Evolutionary conservation across 257 asterid genomes (phyloP).

Genomic region (Capsicum rhomboideum): DNA sequence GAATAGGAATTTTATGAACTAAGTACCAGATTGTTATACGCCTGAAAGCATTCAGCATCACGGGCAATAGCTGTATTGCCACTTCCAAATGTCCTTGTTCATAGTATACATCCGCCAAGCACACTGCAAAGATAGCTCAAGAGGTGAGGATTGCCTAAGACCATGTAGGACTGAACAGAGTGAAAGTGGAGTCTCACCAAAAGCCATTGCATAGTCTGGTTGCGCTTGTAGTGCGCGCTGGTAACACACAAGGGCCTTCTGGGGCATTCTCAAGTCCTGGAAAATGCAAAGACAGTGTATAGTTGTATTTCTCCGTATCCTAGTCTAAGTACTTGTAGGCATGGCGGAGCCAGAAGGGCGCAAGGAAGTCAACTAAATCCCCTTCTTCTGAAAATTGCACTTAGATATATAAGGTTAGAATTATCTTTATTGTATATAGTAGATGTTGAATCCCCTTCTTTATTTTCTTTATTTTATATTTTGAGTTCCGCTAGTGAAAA

Average conservation of each 20-base stretch:
- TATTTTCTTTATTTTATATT: neutral
- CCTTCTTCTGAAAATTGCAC: neutral
- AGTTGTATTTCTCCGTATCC: slow-evolving; percentile 33
- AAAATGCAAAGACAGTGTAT: slow-evolving; percentile 38
- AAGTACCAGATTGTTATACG: slow-evolving; percentile 79
- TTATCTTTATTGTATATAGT: too few species aligned
- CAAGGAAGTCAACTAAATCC: neutral
- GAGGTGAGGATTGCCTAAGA: neutral
- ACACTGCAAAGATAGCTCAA: slow-evolving; percentile 36
- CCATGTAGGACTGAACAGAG: too few species aligned
- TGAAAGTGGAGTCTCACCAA: too few species aligned
- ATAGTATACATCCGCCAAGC: slow-evolving; percentile 67
- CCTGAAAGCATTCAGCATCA: slow-evolving; percentile 85
- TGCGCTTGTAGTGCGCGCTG: slow-evolving; percentile 74
- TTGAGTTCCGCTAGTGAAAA: neutral
- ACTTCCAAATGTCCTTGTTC: slow-evolving; percentile 90
- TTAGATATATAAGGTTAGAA: too few species aligned
- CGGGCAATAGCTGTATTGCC: slow-evolving; percentile 89
- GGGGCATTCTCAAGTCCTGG: slow-evolving; percentile 87
- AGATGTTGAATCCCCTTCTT: too few species aligned
- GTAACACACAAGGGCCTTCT: slow-evolving; percentile 80
- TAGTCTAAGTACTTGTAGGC: slow-evolving; percentile 33
- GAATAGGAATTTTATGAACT: neutral
- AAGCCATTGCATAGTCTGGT: slow-evolving; percentile 87
- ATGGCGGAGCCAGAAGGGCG: neutral